A percentile compares a stretch with the other conserved stretches of the same genome.
Conservation (phyloP, 306 rosid species). For the Casuarina cunninghamiana region DNA sequence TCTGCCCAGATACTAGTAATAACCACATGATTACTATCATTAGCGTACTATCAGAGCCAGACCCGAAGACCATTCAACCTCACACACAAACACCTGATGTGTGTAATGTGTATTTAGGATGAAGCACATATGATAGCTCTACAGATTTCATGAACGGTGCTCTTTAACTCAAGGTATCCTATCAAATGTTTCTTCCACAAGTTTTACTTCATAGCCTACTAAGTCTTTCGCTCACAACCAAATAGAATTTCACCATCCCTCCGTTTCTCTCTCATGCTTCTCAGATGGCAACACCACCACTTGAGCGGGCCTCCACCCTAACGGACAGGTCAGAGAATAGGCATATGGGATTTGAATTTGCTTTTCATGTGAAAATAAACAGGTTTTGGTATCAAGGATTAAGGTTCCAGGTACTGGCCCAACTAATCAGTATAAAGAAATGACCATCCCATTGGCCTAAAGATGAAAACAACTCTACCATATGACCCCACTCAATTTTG, state of each 20-base stretch:
- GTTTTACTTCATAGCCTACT: not conserved
- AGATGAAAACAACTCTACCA: not conserved
- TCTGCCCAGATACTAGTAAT: not conserved
- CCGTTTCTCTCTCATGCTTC: not conserved
- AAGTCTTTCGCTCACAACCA: not conserved
- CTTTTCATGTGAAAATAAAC: not conserved
- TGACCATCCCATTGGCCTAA: not conserved
- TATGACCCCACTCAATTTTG: not conserved
- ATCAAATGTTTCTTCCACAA: not conserved
- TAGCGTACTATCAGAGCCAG: not conserved
- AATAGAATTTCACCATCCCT: not conserved
- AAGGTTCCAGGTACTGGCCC: not conserved
- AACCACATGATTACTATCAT: not conserved
- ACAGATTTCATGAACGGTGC: not conserved
- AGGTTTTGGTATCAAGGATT: not conserved
- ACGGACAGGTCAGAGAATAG: not conserved
- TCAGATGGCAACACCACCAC: not conserved
- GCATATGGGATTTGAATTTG: not conserved
- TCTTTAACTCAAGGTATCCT: not conserved
- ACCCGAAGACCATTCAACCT: not conserved
- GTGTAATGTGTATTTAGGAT: not conserved
- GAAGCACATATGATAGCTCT: not conserved
- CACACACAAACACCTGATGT: not conserved
- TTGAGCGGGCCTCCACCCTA: not conserved
- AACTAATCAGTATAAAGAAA: not conserved